phyloP scores from a whole-genome alignment of 2,329 filamentous ascomycete genomes.

The Diaporthe sp. region DNA sequence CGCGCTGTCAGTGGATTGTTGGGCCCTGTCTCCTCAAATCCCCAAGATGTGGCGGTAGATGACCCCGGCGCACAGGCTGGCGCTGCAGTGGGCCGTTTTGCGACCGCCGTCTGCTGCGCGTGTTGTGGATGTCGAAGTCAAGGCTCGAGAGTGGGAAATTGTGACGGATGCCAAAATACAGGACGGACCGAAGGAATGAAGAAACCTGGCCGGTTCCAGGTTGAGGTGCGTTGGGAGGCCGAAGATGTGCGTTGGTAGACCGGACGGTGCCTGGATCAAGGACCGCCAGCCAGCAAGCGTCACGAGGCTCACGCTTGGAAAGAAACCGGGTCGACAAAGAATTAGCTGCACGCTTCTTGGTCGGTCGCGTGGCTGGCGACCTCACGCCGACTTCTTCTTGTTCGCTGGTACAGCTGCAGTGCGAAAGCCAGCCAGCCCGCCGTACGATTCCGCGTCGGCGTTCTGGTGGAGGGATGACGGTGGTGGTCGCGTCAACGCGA shows the following conservation, averaged over 20 bases:
- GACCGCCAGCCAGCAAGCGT: neutral
- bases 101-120: neutral
- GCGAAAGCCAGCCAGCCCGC: neutral
- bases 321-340: slow-evolving; percentile 2
- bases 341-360: neutral
- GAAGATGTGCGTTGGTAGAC: neutral
- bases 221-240: neutral
- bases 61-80: neutral
- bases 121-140: neutral
- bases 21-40: neutral
- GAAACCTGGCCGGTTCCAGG: neutral
- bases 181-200: neutral
- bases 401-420: neutral
- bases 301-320: neutral
- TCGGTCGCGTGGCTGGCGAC: neutral
- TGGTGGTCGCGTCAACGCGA: neutral
- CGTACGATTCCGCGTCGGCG: neutral
- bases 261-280: slow-evolving; percentile 1
- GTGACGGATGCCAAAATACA: neutral
- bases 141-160: neutral
- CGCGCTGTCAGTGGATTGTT: slow-evolving; percentile 22
- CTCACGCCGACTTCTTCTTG: neutral
- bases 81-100: neutral
- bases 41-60: neutral
- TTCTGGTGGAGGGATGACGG: neutral